Base-by-base conservation (phyloP, 164 flowering plant genomes). In the Chimonanthus praecox region DNA sequence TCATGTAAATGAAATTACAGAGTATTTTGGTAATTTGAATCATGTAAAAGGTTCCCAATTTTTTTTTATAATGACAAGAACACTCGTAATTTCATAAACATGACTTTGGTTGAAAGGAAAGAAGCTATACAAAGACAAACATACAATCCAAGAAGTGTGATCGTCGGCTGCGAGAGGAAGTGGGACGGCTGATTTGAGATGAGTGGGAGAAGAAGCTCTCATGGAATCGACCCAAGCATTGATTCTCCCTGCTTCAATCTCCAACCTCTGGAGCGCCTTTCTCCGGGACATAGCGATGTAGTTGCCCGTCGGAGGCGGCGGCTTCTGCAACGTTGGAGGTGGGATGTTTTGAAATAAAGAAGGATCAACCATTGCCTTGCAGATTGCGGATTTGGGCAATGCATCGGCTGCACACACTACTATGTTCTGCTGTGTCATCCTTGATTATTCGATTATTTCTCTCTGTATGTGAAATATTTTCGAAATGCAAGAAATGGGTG, bases 181-280 rank as follows among this genome's bases (percentile, higher is more conserved):
- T 3, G 60, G 16, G 16, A 54, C 60, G 5, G 60, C 60, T 10
- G 94, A 79, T 62, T 76, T 88, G 70, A 72, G 3, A 60, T 85
- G 97, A 20, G 93, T 87, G 2, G 98, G 98, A 6, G 98, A 94
- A 6, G 97, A 90, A 47, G 89, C 96, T 70, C 82, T 86, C 97
- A 94, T 94, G 15, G 98, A 86, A 54, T 54, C 76, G 6, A 74
- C 84, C 91, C 90, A 89, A 4, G 89, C 76, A 75, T 79, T 87
- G 73, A 88, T 76, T 74, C 85, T 80, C 0, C 74, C 77, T 0
- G 73, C 79, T 2, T 64, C 80, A 54, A 77, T 83, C 45, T 88
- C 94, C 50, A 85, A 72, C 64, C 81, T 86, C 71, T 85, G 80
- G 15, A 71, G 43, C 3, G 83, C 65, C 66, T 76, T 82, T 71